Evolutionary conservation across 2,329 filamentous ascomycete genomes (phyloP).

Genomic region (Fusarium pseudoanthophilum): DNA sequence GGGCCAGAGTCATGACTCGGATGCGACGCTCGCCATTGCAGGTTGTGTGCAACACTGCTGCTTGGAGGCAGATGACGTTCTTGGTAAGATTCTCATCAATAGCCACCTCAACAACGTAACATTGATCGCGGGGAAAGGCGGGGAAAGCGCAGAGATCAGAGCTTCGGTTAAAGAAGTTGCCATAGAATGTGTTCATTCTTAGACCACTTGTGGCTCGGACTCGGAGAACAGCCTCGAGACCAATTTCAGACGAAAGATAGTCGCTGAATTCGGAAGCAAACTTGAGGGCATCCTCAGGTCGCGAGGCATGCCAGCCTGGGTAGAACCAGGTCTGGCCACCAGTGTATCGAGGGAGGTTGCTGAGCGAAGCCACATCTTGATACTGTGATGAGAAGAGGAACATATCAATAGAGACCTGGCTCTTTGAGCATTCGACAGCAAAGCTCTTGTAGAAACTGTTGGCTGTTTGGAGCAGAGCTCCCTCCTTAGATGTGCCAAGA

Average conservation of each 20-base stretch:
- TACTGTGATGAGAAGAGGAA: constrained; percentile 96
- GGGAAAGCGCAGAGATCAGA: constrained; percentile 98
- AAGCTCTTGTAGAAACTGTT: constrained; percentile 99
- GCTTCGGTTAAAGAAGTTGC: constrained; percentile 99
- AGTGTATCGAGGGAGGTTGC: constrained; percentile 94
- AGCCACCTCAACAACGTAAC: constrained; percentile 96
- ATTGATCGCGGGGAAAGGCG: constrained; percentile 95
- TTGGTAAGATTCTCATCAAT: constrained; percentile 96
- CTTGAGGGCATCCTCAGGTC: constrained; percentile 95
- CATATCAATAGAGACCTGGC: constrained; percentile 98
- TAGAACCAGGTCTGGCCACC: constrained; percentile 99
- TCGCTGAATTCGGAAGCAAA: constrained; percentile 97
- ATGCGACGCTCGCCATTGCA: constrained; percentile 98
- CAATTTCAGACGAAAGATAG: constrained; percentile 96
- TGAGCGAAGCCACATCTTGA: constrained; percentile 95
- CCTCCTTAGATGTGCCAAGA: constrained; percentile 93
- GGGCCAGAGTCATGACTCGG: constrained; percentile 89
- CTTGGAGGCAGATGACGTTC: constrained; percentile 91
- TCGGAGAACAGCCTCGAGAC: constrained; percentile 92
- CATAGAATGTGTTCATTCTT: constrained; percentile 97
- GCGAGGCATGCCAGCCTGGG: constrained; percentile 94
- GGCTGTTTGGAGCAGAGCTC: constrained; percentile 84
- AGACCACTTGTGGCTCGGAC: constrained; percentile 94
- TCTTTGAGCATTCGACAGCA: constrained; percentile 98
- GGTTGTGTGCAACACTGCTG: constrained; percentile 94